A percentile compares a stretch with the other conserved stretches of the same genome.
Evolutionary conservation across 768 basidiomycete species (phyloP).

Genomic region (Tylopilus felleus): DNA sequence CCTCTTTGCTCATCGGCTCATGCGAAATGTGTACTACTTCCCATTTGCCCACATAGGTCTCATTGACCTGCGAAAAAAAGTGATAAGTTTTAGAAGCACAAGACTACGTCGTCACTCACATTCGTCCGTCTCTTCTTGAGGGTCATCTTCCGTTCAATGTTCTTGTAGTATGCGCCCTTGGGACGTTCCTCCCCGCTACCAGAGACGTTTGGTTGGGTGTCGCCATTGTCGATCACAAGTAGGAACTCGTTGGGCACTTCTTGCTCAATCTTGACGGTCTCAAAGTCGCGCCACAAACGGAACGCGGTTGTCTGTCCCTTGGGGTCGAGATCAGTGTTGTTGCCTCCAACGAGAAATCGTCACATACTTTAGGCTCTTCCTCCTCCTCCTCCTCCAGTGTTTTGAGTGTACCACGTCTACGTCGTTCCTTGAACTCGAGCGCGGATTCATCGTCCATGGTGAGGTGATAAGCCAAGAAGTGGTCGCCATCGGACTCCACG

Average conservation of each 20-base stretch:
- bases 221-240: conserved; percentile 66
- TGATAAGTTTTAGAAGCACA: not conserved
- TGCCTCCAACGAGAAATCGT: not conserved
- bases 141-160: conserved; percentile 84
- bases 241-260: conserved; percentile 84
- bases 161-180: conserved; percentile 85
- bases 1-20: conserved; percentile 66
- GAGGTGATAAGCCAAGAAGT: conserved; percentile 83
- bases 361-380: conserved; percentile 52
- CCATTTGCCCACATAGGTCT: conserved; percentile 80
- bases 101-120: conserved; percentile 41
- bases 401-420: conserved; percentile 41
- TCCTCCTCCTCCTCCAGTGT: conserved; percentile 51
- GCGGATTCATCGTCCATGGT: conserved; percentile 73
- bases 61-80: conserved; percentile 47
- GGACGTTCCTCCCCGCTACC: conserved; percentile 38
- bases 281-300: conserved; percentile 79
- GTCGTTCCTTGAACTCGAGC: conserved; percentile 57
- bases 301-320: conserved; percentile 59
- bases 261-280: conserved; percentile 82
- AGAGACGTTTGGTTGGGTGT: conserved; percentile 35
- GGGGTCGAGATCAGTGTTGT: not conserved
- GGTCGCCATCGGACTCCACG: conserved; percentile 85
- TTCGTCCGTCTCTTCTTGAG: conserved; percentile 82
- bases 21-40: conserved; percentile 73